Conservation (phyloP, 805 yeast species). For the Kockiozyma suomiensis region DNA sequence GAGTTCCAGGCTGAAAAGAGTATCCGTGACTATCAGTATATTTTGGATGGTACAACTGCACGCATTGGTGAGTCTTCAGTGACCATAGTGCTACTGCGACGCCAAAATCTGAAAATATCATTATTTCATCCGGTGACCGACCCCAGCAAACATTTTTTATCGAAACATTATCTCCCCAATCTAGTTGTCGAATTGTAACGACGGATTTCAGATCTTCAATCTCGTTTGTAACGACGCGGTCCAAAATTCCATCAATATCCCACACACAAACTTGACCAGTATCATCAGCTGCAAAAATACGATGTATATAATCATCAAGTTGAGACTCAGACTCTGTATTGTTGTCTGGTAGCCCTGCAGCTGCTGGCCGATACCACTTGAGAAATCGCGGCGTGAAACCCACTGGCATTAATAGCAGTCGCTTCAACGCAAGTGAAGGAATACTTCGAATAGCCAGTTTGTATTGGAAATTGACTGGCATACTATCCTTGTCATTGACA, state of each 20-base stretch:
- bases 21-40: conserved; percentile 14
- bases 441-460: conserved; percentile 18
- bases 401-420: conserved; percentile 19
- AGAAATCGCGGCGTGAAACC: conserved; percentile 20
- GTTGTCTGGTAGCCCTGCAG: not conserved
- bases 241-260: conserved; percentile 21
- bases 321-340: not conserved
- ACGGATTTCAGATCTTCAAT: conserved; percentile 22
- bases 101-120: conserved; percentile 30
- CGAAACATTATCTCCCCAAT: conserved; percentile 32
- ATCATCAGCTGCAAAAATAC: conserved; percentile 30
- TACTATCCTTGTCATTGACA: not conserved
- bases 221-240: not conserved
- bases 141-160: conserved; percentile 28
- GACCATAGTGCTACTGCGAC: conserved; percentile 31
- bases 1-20: conserved; percentile 26
- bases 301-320: conserved; percentile 14
- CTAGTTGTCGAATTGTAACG: conserved; percentile 20
- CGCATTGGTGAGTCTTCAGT: conserved; percentile 12
- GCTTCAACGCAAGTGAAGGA: conserved; percentile 17
- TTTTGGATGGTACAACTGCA: conserved; percentile 25
- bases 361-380: conserved; percentile 24
- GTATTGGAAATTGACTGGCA: not conserved
- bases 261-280: conserved; percentile 25
- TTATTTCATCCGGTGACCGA: conserved; percentile 27